These are phyloP conservation scores for Rickenella mellea DNA, from an alignment of 768 basidiomycete genomes.

Conservation along the genomic window DNA sequence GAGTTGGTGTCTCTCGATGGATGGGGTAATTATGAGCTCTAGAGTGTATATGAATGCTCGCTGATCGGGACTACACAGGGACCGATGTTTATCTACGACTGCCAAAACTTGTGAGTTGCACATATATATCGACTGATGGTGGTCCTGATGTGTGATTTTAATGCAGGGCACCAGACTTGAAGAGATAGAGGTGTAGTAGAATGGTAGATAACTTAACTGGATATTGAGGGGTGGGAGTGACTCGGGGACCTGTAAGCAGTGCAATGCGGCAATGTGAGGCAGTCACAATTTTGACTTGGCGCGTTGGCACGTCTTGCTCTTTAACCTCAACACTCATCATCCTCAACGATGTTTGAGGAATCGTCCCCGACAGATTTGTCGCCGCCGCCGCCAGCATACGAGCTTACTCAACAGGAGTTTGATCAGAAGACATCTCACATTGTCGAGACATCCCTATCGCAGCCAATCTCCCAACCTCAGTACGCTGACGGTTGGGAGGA, in stretches of 20 bases:
- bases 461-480: too few relatives aligned
- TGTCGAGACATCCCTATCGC: constrained; percentile 30
- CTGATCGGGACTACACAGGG: constrained; percentile 30
- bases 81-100: constrained; percentile 77
- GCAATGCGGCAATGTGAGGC: too few relatives aligned
- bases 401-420: constrained; percentile 28
- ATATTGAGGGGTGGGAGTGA: too few relatives aligned
- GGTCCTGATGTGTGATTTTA: not conserved
- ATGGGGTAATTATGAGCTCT: constrained; percentile 45
- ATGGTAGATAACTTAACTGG: too few relatives aligned
- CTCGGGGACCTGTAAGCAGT: too few relatives aligned
- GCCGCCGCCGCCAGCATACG: constrained; percentile 33
- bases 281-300: too few relatives aligned
- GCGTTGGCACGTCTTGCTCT: too few relatives aligned
- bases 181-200: constrained; percentile 78
- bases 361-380: constrained; percentile 3
- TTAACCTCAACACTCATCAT: too few relatives aligned
- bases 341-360: too few relatives aligned
- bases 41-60: not conserved
- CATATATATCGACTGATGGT: constrained; percentile 1
- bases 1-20: constrained; percentile 78
- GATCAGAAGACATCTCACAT: constrained; percentile 43
- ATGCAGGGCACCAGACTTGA: constrained; percentile 75
- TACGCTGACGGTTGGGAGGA: constrained; percentile 39
- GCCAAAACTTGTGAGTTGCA: constrained; percentile 59